Evolutionary conservation across 2,329 filamentous ascomycete species (phyloP).

Genomic region (Hyphodiscus sp.): DNA sequence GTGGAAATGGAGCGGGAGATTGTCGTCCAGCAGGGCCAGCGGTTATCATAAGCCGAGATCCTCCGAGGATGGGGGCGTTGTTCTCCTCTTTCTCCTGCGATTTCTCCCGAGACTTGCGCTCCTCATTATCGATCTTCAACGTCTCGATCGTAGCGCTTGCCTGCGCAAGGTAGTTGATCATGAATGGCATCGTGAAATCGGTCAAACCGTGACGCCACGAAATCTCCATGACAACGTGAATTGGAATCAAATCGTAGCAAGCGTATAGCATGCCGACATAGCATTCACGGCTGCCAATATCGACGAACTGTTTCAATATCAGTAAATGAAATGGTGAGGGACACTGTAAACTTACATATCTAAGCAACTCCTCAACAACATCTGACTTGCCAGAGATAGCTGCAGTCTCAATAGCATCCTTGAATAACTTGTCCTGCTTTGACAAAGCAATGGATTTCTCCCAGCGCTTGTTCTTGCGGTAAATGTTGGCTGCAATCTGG

Average conservation of each 20-base stretch:
- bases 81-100: slow-evolving; percentile 80
- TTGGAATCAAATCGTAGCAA: slow-evolving; percentile 93
- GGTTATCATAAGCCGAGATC: slow-evolving; percentile 87
- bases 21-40: slow-evolving; percentile 61
- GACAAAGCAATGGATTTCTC: slow-evolving; percentile 97
- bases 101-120: slow-evolving; percentile 71
- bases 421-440: slow-evolving; percentile 99
- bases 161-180: slow-evolving; percentile 96
- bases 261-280: slow-evolving; percentile 99
- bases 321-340: slow-evolving; percentile 30
- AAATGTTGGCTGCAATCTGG: slow-evolving; percentile 96
- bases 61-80: slow-evolving; percentile 87
- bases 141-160: slow-evolving; percentile 78
- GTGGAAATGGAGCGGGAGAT: slow-evolving; percentile 59
- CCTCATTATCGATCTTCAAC: slow-evolving; percentile 94
- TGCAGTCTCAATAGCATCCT: slow-evolving; percentile 96
- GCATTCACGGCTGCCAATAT: slow-evolving; percentile 97
- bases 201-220: slow-evolving; percentile 93
- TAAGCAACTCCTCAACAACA: slow-evolving; percentile 89
- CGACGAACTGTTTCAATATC: slow-evolving; percentile 68
- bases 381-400: slow-evolving; percentile 86
- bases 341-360: slow-evolving; percentile 72
- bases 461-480: slow-evolving; percentile 99
- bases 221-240: slow-evolving; percentile 88
- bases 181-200: slow-evolving; percentile 99